A percentile compares a stretch with the other conserved stretches of the same genome.
phyloP scores from a whole-genome alignment of 306 rosid species.

The Datisca glomerata region DNA sequence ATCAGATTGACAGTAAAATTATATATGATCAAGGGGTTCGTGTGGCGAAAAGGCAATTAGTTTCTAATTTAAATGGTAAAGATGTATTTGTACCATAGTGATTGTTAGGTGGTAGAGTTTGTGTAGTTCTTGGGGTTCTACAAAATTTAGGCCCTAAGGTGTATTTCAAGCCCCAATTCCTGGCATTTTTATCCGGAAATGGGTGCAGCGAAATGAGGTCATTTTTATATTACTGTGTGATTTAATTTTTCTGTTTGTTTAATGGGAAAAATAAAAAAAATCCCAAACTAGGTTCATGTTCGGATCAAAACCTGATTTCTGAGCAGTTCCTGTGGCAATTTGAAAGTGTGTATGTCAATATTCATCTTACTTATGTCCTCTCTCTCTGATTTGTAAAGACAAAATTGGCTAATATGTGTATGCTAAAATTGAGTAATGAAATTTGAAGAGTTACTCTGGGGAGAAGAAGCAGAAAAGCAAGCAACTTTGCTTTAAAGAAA shows the following conservation, averaged over 20 bases:
- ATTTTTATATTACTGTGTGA: constrained; percentile 26
- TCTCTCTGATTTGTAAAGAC: too few species aligned
- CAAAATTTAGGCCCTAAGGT: constrained; percentile 44
- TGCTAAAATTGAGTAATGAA: too few species aligned
- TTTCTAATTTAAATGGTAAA: constrained; percentile 9
- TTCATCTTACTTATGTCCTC: too few species aligned
- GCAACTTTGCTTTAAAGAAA: too few species aligned
- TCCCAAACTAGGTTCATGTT: constrained; percentile 42
- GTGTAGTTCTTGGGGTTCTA: constrained; percentile 33
- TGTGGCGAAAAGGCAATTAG: constrained; percentile 48
- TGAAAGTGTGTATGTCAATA: too few species aligned
- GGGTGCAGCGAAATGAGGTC: constrained; percentile 34
- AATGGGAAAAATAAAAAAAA: constrained; percentile 26
- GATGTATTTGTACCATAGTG: constrained; percentile 18
- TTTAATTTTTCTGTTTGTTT: constrained; percentile 25
- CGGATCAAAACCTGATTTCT: constrained; percentile 51
- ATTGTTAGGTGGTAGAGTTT: constrained; percentile 31
- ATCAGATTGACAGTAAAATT: constrained; percentile 16
- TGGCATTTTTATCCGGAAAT: constrained; percentile 50
- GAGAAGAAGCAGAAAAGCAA: too few species aligned
- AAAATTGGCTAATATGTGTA: too few species aligned
- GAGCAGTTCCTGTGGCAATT: too few species aligned
- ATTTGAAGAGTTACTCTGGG: too few species aligned
- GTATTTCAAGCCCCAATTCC: constrained; percentile 37
- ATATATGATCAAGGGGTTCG: constrained; percentile 9